phyloP scores from a whole-genome alignment of 1,284 basidiomycete genomes.

The Marasmius oreades region DNA sequence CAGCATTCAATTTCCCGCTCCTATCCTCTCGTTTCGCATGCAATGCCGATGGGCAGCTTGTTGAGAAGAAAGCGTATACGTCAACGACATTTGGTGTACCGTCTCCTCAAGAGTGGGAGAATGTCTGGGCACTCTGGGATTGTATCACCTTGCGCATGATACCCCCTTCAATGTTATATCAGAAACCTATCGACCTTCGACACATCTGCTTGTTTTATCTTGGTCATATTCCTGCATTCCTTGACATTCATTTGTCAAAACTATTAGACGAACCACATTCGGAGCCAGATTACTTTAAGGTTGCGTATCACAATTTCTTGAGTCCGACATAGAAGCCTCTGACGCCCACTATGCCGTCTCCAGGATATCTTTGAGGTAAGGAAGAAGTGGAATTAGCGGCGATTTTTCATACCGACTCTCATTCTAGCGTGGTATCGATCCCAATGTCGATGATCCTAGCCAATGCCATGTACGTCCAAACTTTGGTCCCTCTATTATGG shows the following conservation, averaged over 20 bases:
- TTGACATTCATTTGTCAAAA: slow-evolving; percentile 88
- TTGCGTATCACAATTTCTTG: slow-evolving; percentile 23
- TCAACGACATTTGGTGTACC: slow-evolving; percentile 66
- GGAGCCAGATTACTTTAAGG: slow-evolving; percentile 81
- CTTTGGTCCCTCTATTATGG: not conserved
- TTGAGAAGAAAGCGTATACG: slow-evolving; percentile 22
- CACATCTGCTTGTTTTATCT: slow-evolving; percentile 91
- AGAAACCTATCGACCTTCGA: slow-evolving; percentile 91
- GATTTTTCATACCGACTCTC: slow-evolving; percentile 16
- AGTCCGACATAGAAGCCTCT: not conserved
- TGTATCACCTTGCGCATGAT: slow-evolving; percentile 88
- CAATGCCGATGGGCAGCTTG: slow-evolving; percentile 22
- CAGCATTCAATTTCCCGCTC: slow-evolving; percentile 73
- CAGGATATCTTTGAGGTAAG: slow-evolving; percentile 79
- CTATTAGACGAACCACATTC: slow-evolving; percentile 77
- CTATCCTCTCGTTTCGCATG: slow-evolving; percentile 33
- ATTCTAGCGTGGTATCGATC: slow-evolving; percentile 89
- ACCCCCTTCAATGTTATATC: slow-evolving; percentile 77
- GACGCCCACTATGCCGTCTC: slow-evolving; percentile 11
- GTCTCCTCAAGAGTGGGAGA: slow-evolving; percentile 74
- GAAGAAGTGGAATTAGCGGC: not conserved
- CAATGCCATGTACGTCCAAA: slow-evolving; percentile 68
- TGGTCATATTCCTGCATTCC: slow-evolving; percentile 87
- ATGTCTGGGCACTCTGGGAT: slow-evolving; percentile 90
- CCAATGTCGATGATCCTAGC: slow-evolving; percentile 85